Evolutionary conservation across 768 basidiomycete genomes (phyloP), one percentile per base, ranked within the genome.

Genomic region (Tylopilus subfusipes): DNA sequence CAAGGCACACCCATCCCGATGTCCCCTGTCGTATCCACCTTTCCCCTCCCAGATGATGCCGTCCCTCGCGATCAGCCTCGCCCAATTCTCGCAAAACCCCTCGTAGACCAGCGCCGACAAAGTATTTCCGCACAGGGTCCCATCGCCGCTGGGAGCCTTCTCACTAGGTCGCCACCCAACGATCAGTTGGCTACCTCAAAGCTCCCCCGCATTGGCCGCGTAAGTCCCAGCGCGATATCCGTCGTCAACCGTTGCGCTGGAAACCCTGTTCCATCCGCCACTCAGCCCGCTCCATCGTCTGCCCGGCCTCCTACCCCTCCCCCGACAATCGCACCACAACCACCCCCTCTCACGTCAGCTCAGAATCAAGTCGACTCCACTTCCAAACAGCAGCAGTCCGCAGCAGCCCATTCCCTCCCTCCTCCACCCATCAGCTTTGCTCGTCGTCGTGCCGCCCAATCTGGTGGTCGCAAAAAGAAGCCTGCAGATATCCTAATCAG

Each of bases 401-500:
- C 61, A 4, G 50, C 56, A 47, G 25, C 63, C 42, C 60, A 74
- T 62, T 78, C 84, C 0, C 72, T 87, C 8, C 82, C 85, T 1
- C 81, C 86, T 3, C 86, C 84, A 13, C 82, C 88, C 27, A 88
- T 86, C 66, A 88, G 85, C 69, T 90, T 90, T 68, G 85, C 87
- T 14, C 80, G 82, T 34, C 87, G 89, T 50, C 82, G 88, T 43
- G 84, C 87, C 11, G 81, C 80, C 25, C 83, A 83, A 53, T 59
- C 84, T 13, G 82, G 84, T n/a, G 72, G 66, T 1, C 77, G 75
- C 43, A 82, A 80, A 67, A 86, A 77, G 71, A 90, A 89, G 68
- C 88, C 88, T 0, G 87, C 88, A 2, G 88, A 90, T 63, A 86
- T 90, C 56, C 63, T 89, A 56, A 89, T 91, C 75, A 86, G 82